Evolutionary conservation across 306 rosid species (phyloP), one percentile per base, ranked within the genome.

Genomic region (Dalbergia oliveri): DNA sequence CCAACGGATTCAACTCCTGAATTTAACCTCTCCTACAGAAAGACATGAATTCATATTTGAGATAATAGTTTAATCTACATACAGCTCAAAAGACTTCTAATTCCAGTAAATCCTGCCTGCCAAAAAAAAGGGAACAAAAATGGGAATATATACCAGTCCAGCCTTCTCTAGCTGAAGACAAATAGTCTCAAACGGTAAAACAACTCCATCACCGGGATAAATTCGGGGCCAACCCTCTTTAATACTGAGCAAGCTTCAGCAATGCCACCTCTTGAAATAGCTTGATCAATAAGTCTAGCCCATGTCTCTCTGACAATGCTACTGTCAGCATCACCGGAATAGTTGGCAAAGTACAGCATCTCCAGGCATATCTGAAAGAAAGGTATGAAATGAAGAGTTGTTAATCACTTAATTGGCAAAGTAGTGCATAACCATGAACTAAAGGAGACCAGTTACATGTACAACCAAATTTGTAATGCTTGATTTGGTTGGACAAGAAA

Each of bases 111-210:
- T 41, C 61, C 71, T 4, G 50, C 54, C 75, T 35, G 23, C 35
- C 66, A 26, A 72, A 16, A 76, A 65, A 80, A 19, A 43, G 19
- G 45, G 15, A 57, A 43, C 59, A 33, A 58, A 53, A 0, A 71
- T 9, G 61, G 35, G 61, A 76, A 86, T 9, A 83, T 11, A 21
- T 91, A 95, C 99, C 96, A 90, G 69, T 87, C 90, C 96, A 83
- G 98, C 97, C 86, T 90, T 95, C 91, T 95, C 99, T 23, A 95
- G 98, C 82, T 93, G 98, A 80, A 93, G 97, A 85, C 98, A 95
- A 41, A 93, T 85, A 45, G 92, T 83, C 78, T 91, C 97, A 35
- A 95, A 84, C 45, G 98, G 97, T 75, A 95, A 76, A 79, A 88
- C 88, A 81, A 90, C 93, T 77, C 94, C 99, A 72, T 93, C 97